Percentiles rank a stretch among this genome's conserved stretches.
Evolutionary conservation across 169 alveolate species (phyloP).

Genomic region (Cryptosporidium meleagridis): DNA sequence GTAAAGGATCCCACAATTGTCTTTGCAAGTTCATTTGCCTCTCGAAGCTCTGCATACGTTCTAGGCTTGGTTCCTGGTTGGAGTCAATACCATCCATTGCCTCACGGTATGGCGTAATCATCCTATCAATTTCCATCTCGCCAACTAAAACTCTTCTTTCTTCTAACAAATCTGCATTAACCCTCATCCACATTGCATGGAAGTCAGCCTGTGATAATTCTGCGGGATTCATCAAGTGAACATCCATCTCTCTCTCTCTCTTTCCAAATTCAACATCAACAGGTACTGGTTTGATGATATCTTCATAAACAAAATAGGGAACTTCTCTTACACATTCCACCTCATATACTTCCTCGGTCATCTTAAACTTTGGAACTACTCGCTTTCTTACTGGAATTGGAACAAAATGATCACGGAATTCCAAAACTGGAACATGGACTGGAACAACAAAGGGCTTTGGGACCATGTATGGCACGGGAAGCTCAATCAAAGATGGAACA

Average conservation of each 20-base stretch:
- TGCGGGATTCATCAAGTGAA: constrained; percentile 85
- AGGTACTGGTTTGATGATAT: constrained; percentile 86
- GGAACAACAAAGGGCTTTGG: constrained; percentile 88
- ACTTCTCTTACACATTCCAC: constrained; percentile 87
- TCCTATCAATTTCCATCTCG: constrained; percentile 70
- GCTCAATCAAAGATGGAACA: constrained; percentile 87
- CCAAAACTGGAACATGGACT: constrained; percentile 87
- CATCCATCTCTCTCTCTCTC: constrained; percentile 83
- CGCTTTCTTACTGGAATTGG: constrained; percentile 88
- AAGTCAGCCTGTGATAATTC: constrained; percentile 88
- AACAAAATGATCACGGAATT: constrained; percentile 86
- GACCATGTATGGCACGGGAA: constrained; percentile 88
- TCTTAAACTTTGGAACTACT: constrained; percentile 85
- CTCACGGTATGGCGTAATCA: constrained; percentile 72
- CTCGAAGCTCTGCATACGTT: constrained; percentile 74
- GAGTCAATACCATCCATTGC: constrained; percentile 75
- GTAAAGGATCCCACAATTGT: constrained; percentile 79
- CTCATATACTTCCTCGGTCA: constrained; percentile 87
- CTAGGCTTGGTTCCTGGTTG: constrained; percentile 69
- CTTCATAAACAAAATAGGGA: constrained; percentile 85
- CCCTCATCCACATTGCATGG: constrained; percentile 91
- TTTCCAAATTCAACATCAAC: constrained; percentile 85
- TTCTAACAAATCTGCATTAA: constrained; percentile 84
- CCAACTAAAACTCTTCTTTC: constrained; percentile 76
- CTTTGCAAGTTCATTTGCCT: constrained; percentile 74